A percentile compares a stretch with the other conserved stretches of the same genome.
These are phyloP conservation scores for Nepenthes mirabilis DNA, from an alignment of 148 eudicot species.

Conservation along the genomic window DNA sequence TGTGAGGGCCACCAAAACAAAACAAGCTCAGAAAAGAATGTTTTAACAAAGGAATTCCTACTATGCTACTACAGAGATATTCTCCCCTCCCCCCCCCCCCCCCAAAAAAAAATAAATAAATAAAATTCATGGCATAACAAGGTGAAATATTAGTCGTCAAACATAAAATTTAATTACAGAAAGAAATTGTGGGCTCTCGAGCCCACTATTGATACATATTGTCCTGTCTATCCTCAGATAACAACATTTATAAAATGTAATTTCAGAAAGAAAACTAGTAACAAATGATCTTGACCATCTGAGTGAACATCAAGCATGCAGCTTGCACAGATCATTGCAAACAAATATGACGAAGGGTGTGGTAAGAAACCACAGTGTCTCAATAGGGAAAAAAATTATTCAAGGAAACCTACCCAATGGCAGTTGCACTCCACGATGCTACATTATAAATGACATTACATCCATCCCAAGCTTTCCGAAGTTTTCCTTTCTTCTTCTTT, in stretches of 20 bases:
- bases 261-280: no score
- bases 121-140: no score
- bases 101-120: no score
- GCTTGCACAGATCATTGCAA: neutral
- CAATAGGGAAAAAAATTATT: neutral
- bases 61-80: neutral
- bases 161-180: no score
- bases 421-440: slow-evolving; percentile 99
- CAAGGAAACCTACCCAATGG: slow-evolving; percentile 61
- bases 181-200: no score
- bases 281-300: neutral
- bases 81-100: no score
- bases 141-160: no score
- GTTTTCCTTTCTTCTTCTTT: slow-evolving; percentile 81
- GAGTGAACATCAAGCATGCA: neutral
- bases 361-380: neutral
- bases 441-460: slow-evolving; percentile 88
- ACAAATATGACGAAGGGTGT: neutral
- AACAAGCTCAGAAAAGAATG: neutral
- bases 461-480: slow-evolving; percentile 95
- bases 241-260: no score
- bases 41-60: neutral
- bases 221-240: no score
- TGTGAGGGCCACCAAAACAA: slow-evolving; percentile 12
- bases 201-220: no score